These are phyloP conservation scores for Debaryomycetaceae sp. DNA, from an alignment of 1,139 yeast genomes.

Conservation along the genomic window DNA sequence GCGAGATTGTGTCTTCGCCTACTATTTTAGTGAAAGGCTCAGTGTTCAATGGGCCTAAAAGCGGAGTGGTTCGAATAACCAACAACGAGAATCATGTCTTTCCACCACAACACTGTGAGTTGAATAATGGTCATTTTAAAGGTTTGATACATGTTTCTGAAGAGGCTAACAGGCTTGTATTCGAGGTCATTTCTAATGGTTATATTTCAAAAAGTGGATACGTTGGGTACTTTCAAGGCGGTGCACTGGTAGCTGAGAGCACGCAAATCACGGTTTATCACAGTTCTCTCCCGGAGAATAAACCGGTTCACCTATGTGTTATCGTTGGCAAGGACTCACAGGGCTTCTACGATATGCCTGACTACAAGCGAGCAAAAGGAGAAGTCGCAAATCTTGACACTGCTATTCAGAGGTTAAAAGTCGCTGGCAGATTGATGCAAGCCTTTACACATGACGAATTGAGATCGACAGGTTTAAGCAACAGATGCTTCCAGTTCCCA, in stretches of 20 bases:
- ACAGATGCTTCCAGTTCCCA: slow-evolving; percentile 71
- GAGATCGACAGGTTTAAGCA: slow-evolving; percentile 75
- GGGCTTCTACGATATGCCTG: slow-evolving; percentile 69
- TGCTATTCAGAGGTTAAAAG: slow-evolving; percentile 75
- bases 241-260: slow-evolving; percentile 21
- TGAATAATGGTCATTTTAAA: slow-evolving; percentile 69
- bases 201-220: slow-evolving; percentile 26
- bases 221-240: slow-evolving; percentile 17
- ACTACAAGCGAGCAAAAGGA: slow-evolving; percentile 42
- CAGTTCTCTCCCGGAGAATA: slow-evolving; percentile 60
- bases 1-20: slow-evolving; percentile 43
- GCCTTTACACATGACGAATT: slow-evolving; percentile 93
- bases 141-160: slow-evolving; percentile 71
- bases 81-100: slow-evolving; percentile 47
- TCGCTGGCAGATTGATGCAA: slow-evolving; percentile 88
- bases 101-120: slow-evolving; percentile 71
- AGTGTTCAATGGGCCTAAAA: slow-evolving; percentile 13
- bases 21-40: slow-evolving; percentile 36
- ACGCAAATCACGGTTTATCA: slow-evolving; percentile 41
- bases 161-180: slow-evolving; percentile 39
- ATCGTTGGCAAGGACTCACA: slow-evolving; percentile 77
- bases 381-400: slow-evolving; percentile 70
- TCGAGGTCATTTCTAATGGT: slow-evolving; percentile 24
- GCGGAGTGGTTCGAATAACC: slow-evolving; percentile 30
- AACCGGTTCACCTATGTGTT: slow-evolving; percentile 78